phyloP scores from a whole-genome alignment of 1,284 basidiomycete genomes.

The Leccinum pachyderme region DNA sequence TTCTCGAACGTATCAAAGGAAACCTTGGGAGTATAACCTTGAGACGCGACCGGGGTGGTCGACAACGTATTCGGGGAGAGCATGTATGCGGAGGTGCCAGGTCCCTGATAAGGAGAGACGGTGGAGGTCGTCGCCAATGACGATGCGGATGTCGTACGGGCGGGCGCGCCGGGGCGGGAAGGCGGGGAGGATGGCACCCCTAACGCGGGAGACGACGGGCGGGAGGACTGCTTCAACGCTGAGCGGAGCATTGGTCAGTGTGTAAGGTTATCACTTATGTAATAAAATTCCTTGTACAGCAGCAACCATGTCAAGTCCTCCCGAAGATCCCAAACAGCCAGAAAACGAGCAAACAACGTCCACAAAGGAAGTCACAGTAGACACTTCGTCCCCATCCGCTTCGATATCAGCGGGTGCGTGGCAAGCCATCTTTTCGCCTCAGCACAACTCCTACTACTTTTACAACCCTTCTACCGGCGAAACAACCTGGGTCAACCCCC shows the following conservation, averaged over 20 bases:
- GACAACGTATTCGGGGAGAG: slow-evolving; percentile 20
- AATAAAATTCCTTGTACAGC: not conserved
- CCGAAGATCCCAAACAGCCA: not conserved
- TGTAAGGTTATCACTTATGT: not conserved
- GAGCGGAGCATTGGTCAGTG: slow-evolving; percentile 40
- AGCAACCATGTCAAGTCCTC: slow-evolving; percentile 10
- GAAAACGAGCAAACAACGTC: slow-evolving; percentile 3
- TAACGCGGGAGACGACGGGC: slow-evolving; percentile 29
- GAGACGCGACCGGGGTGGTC: slow-evolving; percentile 33
- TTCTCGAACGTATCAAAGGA: slow-evolving; percentile 84
- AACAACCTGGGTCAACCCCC: slow-evolving; percentile 88
- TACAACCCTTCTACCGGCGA: slow-evolving; percentile 77
- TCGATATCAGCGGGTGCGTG: slow-evolving; percentile 47
- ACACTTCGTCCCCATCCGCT: not conserved
- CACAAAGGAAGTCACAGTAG: slow-evolving; percentile 5
- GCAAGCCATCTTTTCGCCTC: slow-evolving; percentile 85
- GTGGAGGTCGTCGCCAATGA: slow-evolving; percentile 19
- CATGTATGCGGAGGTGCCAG: slow-evolving; percentile 16
- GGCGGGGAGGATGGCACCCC: slow-evolving; percentile 16
- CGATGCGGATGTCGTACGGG: slow-evolving; percentile 18
- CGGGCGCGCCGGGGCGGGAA: slow-evolving; percentile 19
- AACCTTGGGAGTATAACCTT: slow-evolving; percentile 79
- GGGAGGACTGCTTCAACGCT: slow-evolving; percentile 46
- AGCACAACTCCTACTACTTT: slow-evolving; percentile 86
- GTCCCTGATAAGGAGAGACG: slow-evolving; percentile 9